A percentile compares a stretch with the other conserved stretches of the same genome.
Conservation (phyloP, 768 basidiomycete genomes). For the Lentinula sp. region DNA sequence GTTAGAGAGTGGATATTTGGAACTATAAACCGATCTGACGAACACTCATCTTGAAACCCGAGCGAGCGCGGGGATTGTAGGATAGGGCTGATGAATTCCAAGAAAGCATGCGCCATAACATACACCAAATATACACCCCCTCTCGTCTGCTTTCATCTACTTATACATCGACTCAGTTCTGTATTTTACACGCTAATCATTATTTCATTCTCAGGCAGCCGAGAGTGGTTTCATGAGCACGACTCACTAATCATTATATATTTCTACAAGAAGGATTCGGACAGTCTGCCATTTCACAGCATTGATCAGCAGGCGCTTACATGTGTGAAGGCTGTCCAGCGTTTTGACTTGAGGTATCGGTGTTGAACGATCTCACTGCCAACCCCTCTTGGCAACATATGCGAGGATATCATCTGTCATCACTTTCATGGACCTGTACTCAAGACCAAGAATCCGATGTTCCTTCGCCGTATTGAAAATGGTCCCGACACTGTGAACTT, state of each 20-base stretch:
- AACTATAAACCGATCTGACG: background rate
- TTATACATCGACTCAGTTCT: background rate
- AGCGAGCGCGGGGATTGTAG: background rate
- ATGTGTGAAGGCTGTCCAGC: too few relatives aligned
- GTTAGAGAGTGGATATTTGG: constrained; percentile 81
- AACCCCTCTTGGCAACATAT: background rate
- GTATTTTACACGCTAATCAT: background rate
- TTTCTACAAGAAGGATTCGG: too few relatives aligned
- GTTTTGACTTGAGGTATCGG: background rate
- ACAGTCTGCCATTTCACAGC: too few relatives aligned
- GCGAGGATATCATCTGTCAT: background rate
- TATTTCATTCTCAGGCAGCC: background rate
- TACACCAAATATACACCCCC: background rate
- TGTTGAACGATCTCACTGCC: background rate
- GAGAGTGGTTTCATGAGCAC: too few relatives aligned
- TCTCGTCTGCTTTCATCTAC: background rate
- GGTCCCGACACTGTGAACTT: background rate
- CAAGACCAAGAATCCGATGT: background rate
- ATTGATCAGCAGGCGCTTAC: too few relatives aligned
- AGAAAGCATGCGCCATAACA: too few relatives aligned
- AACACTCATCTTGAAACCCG: background rate
- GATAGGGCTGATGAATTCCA: background rate
- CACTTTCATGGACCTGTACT: background rate
- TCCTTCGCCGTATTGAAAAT: background rate
- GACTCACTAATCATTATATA: too few relatives aligned